Evolutionary conservation across 495 filamentous ascomycete genomes (phyloP), one percentile per base, ranked within the genome.

Genomic region (Trichoderma orchidacearum): DNA sequence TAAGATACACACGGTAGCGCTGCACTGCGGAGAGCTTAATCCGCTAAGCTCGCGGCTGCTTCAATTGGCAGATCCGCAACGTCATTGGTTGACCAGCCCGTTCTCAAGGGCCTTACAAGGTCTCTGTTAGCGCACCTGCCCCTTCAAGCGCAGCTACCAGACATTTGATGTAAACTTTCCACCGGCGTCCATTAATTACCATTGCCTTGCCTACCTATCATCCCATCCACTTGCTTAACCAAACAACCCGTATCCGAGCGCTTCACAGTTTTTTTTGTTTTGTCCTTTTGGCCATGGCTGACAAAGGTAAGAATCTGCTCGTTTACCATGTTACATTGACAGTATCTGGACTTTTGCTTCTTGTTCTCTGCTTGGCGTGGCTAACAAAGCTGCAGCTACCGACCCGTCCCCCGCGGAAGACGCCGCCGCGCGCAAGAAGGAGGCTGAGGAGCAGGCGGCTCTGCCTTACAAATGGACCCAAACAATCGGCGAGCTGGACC

Each of bases 401-500:
- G 82, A 82, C 45, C 76, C 68, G 21, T 77, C 79, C 51, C 69
- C 75, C 34, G 80, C 80, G 51, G 70, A 81, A 62, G 85, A 90
- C 65, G 82, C 82, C 32, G 85, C 84, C 29, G 81, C 84, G 65
- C 83, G 83, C 65, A 84, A 81, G 56, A 84, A 85, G 66, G 90
- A 98, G 70, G 78, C 78, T 30, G 86, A 83, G 31, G 93, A 97
- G 70, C 93, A 98, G 75, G 89, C 86, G 21, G 78, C 84, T 38
- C 84, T 98, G 9, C 93, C 93, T 3, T 98, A 98, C 83, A 90
- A 93, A 73, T 98, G 93, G 93, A 87, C 81, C 2, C 93, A 98
- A 70, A 90, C 85, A n/a, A 96, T 98, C 70, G 76, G 79, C 58
- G 94, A 97, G 61, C 72, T 96, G 60, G 91, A 97, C 64, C 72